These are phyloP conservation scores for Penicillium sumatraense DNA, from an alignment of 2,329 filamentous ascomycete species.

Conservation along the genomic window DNA sequence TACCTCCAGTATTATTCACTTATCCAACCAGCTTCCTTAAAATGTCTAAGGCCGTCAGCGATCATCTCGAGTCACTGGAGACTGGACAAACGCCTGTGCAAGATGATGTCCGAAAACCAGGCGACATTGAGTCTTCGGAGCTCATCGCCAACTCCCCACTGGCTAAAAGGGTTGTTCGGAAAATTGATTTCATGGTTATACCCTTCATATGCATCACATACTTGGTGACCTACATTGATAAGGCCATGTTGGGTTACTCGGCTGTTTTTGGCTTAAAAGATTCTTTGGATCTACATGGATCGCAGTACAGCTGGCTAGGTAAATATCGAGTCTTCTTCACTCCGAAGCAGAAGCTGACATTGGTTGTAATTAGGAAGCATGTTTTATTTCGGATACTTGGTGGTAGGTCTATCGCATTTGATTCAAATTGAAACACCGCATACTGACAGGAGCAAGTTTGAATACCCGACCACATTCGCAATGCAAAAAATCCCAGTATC, in stretches of 20 bases:
- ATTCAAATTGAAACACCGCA: neutral
- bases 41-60: neutral
- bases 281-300: conserved; percentile 7
- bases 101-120: neutral
- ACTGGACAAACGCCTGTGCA: neutral
- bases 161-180: conserved; percentile 4
- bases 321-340: neutral
- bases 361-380: conserved; percentile 2
- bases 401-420: neutral
- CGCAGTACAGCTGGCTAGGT: conserved; percentile 13
- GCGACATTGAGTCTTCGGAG: neutral
- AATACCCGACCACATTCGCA: conserved; percentile 2
- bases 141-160: neutral
- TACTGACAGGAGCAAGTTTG: neutral
- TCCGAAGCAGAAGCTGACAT: neutral
- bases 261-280: conserved; percentile 13
- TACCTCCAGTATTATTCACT: too few relatives aligned
- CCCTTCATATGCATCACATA: conserved; percentile 14
- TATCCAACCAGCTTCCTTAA: neutral
- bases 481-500: conserved; percentile 3
- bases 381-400: conserved; percentile 12
- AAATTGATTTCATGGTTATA: conserved; percentile 10
- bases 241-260: conserved; percentile 12
- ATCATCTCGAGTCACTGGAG: conserved; percentile 2
- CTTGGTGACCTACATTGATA: conserved; percentile 8